Evolutionary conservation across 805 yeast genomes (phyloP).

Genomic region (Soucietia sequanensis): DNA sequence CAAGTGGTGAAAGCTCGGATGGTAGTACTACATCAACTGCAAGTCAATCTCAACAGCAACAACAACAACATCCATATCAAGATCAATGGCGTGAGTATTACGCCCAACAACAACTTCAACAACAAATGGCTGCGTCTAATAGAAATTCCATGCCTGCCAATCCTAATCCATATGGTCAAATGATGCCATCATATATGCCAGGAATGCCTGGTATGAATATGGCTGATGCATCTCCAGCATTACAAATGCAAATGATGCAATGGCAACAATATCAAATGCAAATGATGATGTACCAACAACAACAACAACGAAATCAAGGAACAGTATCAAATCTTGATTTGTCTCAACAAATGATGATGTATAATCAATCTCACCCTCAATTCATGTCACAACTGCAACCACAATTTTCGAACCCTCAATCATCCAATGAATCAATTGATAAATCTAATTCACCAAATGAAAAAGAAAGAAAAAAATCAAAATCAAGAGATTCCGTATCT

Average conservation of each 20-base stretch:
- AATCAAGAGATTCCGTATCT: background rate
- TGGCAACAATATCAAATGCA: constrained; percentile 12
- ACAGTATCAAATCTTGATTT: constrained; percentile 1
- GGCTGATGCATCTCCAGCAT: constrained; percentile 7
- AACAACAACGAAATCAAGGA: constrained; percentile 6
- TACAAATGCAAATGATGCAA: constrained; percentile 15
- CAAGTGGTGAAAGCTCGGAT: constrained; percentile 7
- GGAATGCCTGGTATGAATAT: background rate
- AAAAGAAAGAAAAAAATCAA: background rate
- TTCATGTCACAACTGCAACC: background rate
- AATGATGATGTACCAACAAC: constrained; percentile 7
- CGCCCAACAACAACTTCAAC: constrained; percentile 21
- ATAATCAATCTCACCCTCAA: background rate
- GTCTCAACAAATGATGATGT: background rate
- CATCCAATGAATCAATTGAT: background rate
- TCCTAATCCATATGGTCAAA: constrained; percentile 8
- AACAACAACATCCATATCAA: constrained; percentile 31
- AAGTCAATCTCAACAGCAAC: constrained; percentile 18
- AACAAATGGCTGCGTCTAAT: constrained; percentile 6
- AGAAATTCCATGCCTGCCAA: constrained; percentile 5
- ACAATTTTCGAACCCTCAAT: background rate
- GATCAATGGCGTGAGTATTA: constrained; percentile 41
- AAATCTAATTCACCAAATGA: background rate
- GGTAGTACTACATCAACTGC: constrained; percentile 2
- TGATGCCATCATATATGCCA: constrained; percentile 7